Percentiles rank a stretch among this genome's conserved stretches.
phyloP scores from a whole-genome alignment of 495 filamentous ascomycete species.

The Astrocystis sublimbata region DNA sequence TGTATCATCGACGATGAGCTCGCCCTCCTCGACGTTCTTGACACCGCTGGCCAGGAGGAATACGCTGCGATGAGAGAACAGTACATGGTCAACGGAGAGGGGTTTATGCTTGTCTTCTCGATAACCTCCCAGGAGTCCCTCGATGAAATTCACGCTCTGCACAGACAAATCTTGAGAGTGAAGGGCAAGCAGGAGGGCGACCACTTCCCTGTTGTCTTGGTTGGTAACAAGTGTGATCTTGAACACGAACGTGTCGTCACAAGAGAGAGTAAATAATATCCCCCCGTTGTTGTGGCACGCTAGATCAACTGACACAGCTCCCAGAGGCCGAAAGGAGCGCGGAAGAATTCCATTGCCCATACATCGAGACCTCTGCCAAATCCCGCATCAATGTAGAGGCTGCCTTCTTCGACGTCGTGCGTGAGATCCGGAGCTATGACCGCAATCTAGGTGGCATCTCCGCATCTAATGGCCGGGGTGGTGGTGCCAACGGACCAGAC shows the following conservation, averaged over 20 bases:
- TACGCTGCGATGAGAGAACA: slow-evolving; percentile 99
- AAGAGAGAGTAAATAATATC: slow-evolving; percentile 68
- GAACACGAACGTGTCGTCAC: slow-evolving; percentile 87
- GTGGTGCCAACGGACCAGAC: slow-evolving; percentile 61
- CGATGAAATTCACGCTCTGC: slow-evolving; percentile 96
- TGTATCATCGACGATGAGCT: slow-evolving; percentile 98
- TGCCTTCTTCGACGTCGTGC: slow-evolving; percentile 96
- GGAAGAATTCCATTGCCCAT: slow-evolving; percentile 86
- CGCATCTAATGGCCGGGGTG: slow-evolving; percentile 61
- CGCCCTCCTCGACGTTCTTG: slow-evolving; percentile 93
- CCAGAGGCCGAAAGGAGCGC: slow-evolving; percentile 90
- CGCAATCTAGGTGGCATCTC: slow-evolving; percentile 90
- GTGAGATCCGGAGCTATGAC: slow-evolving; percentile 96
- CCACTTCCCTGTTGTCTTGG: slow-evolving; percentile 98
- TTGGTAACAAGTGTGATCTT: slow-evolving; percentile 99
- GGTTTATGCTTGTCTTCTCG: slow-evolving; percentile 95
- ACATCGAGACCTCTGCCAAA: slow-evolving; percentile 98
- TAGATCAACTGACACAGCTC: slow-evolving; percentile 2
- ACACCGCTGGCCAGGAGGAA: slow-evolving; percentile 98
- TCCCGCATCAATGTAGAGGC: slow-evolving; percentile 97
- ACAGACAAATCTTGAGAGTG: slow-evolving; percentile 96
- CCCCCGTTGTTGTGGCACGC: not conserved
- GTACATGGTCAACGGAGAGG: slow-evolving; percentile 99
- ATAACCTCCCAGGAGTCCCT: slow-evolving; percentile 97
- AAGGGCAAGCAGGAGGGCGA: slow-evolving; percentile 82